These are phyloP conservation scores for Dinochytrium kinnereticum DNA, from an alignment of 371 early-diverging fungal genomes.

Conservation along the genomic window DNA sequence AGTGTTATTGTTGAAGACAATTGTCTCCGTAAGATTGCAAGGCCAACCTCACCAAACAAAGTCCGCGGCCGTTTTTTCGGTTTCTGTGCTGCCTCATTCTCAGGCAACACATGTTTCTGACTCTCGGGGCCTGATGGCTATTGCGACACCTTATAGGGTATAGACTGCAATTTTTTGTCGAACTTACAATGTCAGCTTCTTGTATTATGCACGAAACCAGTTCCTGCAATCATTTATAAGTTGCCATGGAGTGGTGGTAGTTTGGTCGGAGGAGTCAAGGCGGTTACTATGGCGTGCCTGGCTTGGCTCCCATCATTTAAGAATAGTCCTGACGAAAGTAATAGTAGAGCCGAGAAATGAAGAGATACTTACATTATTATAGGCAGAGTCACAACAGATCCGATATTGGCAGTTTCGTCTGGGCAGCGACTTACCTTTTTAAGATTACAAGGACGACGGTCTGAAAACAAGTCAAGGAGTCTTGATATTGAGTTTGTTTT, in stretches of 20 bases:
- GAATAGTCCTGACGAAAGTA: constrained; percentile 17
- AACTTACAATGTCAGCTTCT: not conserved
- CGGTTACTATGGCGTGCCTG: constrained; percentile 18
- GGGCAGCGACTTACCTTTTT: constrained; percentile 26
- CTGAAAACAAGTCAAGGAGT: constrained; percentile 12
- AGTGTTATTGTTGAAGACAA: constrained; percentile 71
- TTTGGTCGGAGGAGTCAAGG: not conserved
- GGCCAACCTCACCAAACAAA: constrained; percentile 54
- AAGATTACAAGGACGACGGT: constrained; percentile 2
- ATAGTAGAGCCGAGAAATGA: too few relatives aligned
- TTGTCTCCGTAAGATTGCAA: constrained; percentile 69
- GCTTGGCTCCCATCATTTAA: constrained; percentile 7
- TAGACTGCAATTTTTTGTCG: not conserved
- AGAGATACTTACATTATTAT: too few relatives aligned
- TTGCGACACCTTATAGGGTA: constrained; percentile 77
- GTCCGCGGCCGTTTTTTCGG: constrained; percentile 43
- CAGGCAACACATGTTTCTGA: constrained; percentile 70
- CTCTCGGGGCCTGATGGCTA: constrained; percentile 70
- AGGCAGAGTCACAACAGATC: constrained; percentile 23
- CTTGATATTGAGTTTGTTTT: constrained; percentile 29
- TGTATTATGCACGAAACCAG: constrained; percentile 71
- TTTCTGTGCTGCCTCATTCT: constrained; percentile 70
- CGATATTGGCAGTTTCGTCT: constrained; percentile 34
- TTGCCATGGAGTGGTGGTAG: constrained; percentile 30
- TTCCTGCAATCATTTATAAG: constrained; percentile 73